These are phyloP conservation scores for Laguncularia racemosa DNA, from an alignment of 345 rosid species.

Conservation along the genomic window DNA sequence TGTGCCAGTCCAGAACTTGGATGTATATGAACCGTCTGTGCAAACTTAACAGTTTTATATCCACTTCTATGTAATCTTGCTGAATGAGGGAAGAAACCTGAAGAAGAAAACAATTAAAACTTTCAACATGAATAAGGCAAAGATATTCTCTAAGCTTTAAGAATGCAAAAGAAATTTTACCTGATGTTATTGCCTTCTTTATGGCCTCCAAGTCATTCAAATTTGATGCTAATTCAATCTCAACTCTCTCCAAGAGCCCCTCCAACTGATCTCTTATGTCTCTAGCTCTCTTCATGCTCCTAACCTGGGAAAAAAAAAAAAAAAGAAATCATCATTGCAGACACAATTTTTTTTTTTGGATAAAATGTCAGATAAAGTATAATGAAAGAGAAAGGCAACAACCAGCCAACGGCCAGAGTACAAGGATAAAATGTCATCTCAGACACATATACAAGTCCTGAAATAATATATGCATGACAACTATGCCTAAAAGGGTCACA, in stretches of 20 bases:
- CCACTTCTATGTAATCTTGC: conserved; percentile 91
- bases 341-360: too few relatives aligned
- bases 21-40: conserved; percentile 88
- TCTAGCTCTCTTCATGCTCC: conserved; percentile 98
- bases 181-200: conserved; percentile 79
- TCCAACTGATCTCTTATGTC: conserved; percentile 91
- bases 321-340: neutral
- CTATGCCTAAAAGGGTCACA: neutral
- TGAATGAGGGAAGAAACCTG: conserved; percentile 89
- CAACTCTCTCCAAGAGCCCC: conserved; percentile 95
- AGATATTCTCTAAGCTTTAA: neutral
- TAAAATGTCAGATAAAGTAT: too few relatives aligned
- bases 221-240: conserved; percentile 69
- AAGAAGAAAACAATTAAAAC: conserved; percentile 4
- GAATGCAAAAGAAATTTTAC: conserved; percentile 20
- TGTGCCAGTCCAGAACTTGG: conserved; percentile 94
- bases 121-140: conserved; percentile 2
- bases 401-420: too few relatives aligned
- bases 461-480: neutral
- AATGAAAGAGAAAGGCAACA: too few relatives aligned
- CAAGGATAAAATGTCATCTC: too few relatives aligned
- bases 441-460: neutral
- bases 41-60: conserved; percentile 80
- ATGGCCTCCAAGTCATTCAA: conserved; percentile 58
- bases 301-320: conserved; percentile 41